Conservation (phyloP, 2,329 filamentous ascomycete species). For the Curvularia verruculosa region DNA sequence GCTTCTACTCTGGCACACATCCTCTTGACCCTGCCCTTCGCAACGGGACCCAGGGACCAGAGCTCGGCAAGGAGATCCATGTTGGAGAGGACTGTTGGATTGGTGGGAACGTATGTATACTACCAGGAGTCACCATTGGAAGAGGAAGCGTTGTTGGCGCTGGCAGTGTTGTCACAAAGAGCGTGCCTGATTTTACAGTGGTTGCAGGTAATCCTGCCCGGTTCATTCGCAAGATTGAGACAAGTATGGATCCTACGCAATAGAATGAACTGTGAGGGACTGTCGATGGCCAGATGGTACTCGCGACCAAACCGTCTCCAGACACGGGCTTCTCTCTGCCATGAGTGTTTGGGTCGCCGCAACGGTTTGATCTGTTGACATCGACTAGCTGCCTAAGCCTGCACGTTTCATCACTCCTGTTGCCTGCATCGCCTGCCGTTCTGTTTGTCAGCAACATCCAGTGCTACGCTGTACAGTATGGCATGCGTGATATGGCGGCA, state of each 20-base stretch:
- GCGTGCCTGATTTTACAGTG: constrained; percentile 68
- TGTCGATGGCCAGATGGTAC: neutral
- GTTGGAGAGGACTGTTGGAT: constrained; percentile 73
- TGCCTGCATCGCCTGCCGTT: neutral
- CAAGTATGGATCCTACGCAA: constrained; percentile 38
- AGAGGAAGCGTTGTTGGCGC: constrained; percentile 76
- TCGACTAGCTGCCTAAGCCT: neutral
- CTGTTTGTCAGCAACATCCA: neutral
- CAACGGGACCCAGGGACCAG: constrained; percentile 76
- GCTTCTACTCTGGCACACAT: constrained; percentile 76
- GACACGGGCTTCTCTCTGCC: too few species aligned
- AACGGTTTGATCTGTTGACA: neutral
- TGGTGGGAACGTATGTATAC: constrained; percentile 60
- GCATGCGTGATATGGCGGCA: neutral
- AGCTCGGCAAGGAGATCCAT: constrained; percentile 72
- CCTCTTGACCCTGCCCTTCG: constrained; percentile 76
- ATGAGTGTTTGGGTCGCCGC: too few species aligned
- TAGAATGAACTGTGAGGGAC: constrained; percentile 10
- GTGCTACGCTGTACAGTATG: neutral
- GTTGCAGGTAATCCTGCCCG: constrained; percentile 72
- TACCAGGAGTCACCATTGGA: constrained; percentile 80
- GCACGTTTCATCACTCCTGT: neutral
- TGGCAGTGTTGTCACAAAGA: constrained; percentile 82
- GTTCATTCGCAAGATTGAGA: constrained; percentile 59
- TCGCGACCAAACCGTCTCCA: neutral